Evolutionary conservation across 139 green algal genomes (phyloP).

Genomic region (Chlamydomonas urium): DNA sequence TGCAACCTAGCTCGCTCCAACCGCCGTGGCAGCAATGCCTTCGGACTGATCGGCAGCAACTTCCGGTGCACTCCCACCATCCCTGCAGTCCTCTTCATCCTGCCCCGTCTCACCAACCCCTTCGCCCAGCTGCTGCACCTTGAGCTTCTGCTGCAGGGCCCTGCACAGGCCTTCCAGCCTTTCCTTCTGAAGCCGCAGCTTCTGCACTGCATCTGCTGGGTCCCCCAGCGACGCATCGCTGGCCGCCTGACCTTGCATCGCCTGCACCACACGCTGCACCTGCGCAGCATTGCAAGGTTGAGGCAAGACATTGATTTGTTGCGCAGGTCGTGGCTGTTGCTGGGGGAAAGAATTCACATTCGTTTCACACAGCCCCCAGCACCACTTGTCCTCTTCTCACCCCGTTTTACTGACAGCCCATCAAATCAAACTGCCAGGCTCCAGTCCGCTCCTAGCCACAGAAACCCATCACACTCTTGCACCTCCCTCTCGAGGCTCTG

Average conservation of each 20-base stretch:
- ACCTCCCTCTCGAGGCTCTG: background rate
- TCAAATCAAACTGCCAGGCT: background rate
- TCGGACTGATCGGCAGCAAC: too few relatives aligned
- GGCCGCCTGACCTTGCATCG: background rate
- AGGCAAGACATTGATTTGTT: background rate
- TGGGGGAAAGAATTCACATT: background rate
- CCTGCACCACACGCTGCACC: background rate
- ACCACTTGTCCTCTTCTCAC: background rate
- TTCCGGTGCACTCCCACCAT: too few relatives aligned
- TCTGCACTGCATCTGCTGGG: constrained; percentile 17
- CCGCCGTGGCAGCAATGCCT: background rate
- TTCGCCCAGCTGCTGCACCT: background rate
- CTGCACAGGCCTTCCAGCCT: constrained; percentile 24
- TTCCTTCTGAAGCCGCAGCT: constrained; percentile 29
- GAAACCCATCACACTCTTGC: too few relatives aligned
- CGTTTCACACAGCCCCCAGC: background rate
- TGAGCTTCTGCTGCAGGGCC: constrained; percentile 18
- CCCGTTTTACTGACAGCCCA: background rate
- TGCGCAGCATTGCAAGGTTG: background rate
- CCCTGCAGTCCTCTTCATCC: too few relatives aligned
- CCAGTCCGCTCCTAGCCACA: background rate
- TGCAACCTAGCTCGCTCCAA: background rate
- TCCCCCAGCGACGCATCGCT: background rate
- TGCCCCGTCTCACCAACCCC: background rate
- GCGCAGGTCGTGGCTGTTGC: background rate